A percentile compares a stretch with the other conserved stretches of the same genome.
phyloP scores from a whole-genome alignment of 768 basidiomycete species.

The Hysterangium stoloniferum region DNA sequence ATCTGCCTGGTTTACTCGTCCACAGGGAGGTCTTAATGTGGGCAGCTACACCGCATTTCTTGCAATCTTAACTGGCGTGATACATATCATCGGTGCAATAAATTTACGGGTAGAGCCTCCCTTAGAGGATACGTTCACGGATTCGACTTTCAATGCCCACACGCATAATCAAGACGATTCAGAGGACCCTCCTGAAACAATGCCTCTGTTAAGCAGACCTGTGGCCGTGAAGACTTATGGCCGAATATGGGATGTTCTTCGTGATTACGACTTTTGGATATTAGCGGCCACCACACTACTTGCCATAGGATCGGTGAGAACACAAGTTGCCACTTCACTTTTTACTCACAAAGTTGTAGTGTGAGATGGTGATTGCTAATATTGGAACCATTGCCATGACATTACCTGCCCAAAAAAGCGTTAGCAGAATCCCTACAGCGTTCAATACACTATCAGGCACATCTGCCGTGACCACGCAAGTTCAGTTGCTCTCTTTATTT shows the following conservation, averaged over 20 bases:
- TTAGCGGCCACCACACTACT: conserved; percentile 44
- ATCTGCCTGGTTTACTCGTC: conserved; percentile 48
- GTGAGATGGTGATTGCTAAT: conserved; percentile 79
- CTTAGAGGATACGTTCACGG: conserved; percentile 8
- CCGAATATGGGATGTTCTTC: conserved; percentile 37
- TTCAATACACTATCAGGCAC: conserved; percentile 17
- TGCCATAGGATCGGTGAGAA: conserved; percentile 60
- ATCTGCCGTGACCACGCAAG: conserved; percentile 47
- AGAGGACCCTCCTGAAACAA: conserved; percentile 21
- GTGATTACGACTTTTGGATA: conserved; percentile 56
- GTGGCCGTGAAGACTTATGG: conserved; percentile 21
- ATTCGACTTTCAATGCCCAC: conserved; percentile 13
- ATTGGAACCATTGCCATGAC: conserved; percentile 70
- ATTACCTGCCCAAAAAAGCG: conserved; percentile 31
- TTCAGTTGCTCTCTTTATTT: conserved; percentile 58
- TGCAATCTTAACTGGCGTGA: conserved; percentile 41
- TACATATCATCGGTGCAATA: conserved; percentile 46
- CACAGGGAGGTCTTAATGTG: conserved; percentile 34
- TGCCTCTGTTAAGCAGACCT: conserved; percentile 14
- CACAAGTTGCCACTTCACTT: neutral
- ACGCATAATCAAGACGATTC: conserved; percentile 17
- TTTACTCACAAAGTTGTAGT: conserved; percentile 28
- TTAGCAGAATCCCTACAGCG: conserved; percentile 12
- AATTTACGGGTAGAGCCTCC: conserved; percentile 31
- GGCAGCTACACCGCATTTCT: conserved; percentile 50